A percentile compares a stretch with the other conserved stretches of the same genome.
Conservation (phyloP, 2,329 filamentous ascomycete genomes). For the Curvularia spicifera region DNA sequence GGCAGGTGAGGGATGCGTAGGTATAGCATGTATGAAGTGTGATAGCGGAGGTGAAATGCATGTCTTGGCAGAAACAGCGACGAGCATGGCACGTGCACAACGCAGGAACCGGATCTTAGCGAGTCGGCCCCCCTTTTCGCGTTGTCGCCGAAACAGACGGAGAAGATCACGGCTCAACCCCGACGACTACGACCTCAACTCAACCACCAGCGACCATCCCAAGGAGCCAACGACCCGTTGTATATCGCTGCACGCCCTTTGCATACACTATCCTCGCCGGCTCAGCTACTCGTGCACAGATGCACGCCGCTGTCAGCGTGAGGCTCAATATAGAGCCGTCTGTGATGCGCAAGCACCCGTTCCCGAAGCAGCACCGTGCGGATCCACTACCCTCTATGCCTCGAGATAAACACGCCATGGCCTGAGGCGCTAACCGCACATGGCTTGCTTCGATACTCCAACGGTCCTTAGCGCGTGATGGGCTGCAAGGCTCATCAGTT, state of each 20-base stretch:
- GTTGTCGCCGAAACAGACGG: not conserved
- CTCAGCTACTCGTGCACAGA: not conserved
- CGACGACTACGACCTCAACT: too few species aligned
- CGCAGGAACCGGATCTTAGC: slow-evolving; percentile 21
- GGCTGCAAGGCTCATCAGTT: slow-evolving; percentile 27
- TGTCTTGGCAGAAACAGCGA: slow-evolving; percentile 5
- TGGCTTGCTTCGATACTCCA: slow-evolving; percentile 16
- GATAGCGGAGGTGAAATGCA: slow-evolving; percentile 8
- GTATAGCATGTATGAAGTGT: not conserved
- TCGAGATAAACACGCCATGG: slow-evolving; percentile 7
- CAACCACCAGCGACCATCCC: too few species aligned
- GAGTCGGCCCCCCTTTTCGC: not conserved
- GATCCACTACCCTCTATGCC: slow-evolving; percentile 8
- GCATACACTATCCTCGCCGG: not conserved
- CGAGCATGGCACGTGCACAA: not conserved
- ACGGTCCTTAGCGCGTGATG: slow-evolving; percentile 29
- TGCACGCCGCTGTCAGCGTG: slow-evolving; percentile 3
- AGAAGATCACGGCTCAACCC: not conserved
- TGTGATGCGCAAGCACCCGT: slow-evolving; percentile 15
- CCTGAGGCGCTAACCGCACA: slow-evolving; percentile 16
- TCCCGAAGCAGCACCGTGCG: slow-evolving; percentile 21
- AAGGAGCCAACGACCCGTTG: not conserved
- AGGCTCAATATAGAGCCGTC: slow-evolving; percentile 4
- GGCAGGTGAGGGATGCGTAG: not conserved
- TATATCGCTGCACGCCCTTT: not conserved